Evolutionary conservation across 352 stramenopile species (phyloP).

Genomic region (Poterioochromonas sp.): DNA sequence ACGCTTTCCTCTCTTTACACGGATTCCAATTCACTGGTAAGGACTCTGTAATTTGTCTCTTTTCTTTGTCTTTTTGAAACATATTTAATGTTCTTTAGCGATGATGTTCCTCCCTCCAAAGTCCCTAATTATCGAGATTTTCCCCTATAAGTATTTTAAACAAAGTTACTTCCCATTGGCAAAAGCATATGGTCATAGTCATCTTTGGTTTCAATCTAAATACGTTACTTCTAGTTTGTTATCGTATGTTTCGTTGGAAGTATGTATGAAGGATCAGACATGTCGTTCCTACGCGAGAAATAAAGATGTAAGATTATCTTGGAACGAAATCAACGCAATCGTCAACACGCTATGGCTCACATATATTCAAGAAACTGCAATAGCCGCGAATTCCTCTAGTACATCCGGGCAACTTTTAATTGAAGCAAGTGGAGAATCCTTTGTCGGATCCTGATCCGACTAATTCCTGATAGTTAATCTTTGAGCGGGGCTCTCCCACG

Average conservation of each 20-base stretch:
- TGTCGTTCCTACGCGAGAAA: background rate
- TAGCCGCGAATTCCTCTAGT: too few species aligned
- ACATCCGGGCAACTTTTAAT: too few species aligned
- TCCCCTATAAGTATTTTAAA: background rate
- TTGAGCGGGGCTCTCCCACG: too few species aligned
- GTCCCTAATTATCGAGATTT: background rate
- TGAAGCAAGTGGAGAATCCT: too few species aligned
- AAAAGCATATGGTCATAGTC: background rate
- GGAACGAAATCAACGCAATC: background rate
- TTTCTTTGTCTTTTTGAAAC: background rate
- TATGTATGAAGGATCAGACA: background rate
- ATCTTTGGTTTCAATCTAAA: background rate
- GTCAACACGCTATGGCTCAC: background rate
- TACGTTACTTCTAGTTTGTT: too few species aligned
- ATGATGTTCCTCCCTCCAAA: background rate
- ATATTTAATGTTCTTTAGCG: background rate
- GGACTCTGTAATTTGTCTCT: background rate
- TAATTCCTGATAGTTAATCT: too few species aligned
- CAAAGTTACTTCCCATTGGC: background rate
- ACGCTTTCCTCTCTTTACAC: background rate
- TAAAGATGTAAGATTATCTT: background rate
- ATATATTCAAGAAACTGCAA: too few species aligned
- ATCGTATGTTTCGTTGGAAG: background rate
- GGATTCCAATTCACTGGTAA: conserved; percentile 1
- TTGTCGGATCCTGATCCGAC: too few species aligned